Percentiles rank a stretch among this genome's conserved stretches.
Conservation (phyloP, 257 asterid genomes). For the Lycium barbarum region DNA sequence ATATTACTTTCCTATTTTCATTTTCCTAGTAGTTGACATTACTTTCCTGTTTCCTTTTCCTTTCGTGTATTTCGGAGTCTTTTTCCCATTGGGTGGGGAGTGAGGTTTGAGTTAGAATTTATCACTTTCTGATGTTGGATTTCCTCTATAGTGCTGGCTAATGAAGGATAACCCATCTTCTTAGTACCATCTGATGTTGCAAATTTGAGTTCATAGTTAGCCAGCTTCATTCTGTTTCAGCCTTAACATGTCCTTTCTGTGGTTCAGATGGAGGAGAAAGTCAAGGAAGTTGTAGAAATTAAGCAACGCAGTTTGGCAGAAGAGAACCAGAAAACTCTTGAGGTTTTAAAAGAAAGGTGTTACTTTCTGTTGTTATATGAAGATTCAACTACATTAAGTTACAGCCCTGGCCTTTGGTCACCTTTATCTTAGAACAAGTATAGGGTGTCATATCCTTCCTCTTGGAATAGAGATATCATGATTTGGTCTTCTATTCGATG, state of each 20-base stretch:
- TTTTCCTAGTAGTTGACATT: neutral
- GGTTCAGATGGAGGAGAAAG: conserved; percentile 91
- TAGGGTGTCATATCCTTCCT: neutral
- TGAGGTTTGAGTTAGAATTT: neutral
- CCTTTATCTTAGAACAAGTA: neutral
- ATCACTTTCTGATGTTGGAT: neutral
- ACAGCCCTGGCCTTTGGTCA: neutral
- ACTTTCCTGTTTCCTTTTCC: neutral
- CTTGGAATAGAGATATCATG: conserved; percentile 15
- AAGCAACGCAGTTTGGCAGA: conserved; percentile 97
- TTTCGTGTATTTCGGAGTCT: neutral
- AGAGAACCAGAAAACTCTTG: conserved; percentile 95
- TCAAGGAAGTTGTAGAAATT: conserved; percentile 92
- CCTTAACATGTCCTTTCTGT: conserved; percentile 25
- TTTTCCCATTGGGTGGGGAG: neutral
- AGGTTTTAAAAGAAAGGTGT: conserved; percentile 89
- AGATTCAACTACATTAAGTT: neutral
- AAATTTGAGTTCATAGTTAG: neutral
- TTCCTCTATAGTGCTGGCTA: neutral
- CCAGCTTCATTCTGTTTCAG: conserved; percentile 24
- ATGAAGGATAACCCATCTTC: neutral
- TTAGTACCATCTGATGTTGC: neutral
- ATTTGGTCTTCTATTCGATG: conserved; percentile 39
- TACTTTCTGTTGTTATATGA: conserved; percentile 30
- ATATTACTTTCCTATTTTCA: neutral